A percentile compares a stretch with the other conserved stretches of the same genome.
Conservation (phyloP, 176 grass and related monocot species). For the Oryza longistaminata region DNA sequence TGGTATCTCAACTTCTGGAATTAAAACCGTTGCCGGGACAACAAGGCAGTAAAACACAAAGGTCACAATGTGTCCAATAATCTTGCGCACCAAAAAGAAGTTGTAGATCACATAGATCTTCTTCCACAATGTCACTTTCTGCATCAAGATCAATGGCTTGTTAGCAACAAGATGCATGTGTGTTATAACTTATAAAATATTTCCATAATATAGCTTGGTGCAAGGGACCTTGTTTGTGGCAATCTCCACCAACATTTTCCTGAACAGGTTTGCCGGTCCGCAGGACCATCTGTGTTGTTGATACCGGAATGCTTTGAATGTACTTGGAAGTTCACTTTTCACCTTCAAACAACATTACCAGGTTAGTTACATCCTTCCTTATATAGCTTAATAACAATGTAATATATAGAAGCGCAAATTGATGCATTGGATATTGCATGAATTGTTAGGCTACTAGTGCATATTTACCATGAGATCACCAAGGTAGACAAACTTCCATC, state of each 20-base stretch:
- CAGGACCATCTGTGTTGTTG: conserved; percentile 91
- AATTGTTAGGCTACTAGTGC: neutral
- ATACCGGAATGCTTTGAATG: conserved; percentile 67
- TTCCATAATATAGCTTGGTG: neutral
- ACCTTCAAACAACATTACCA: conserved; percentile 42
- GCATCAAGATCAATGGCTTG: conserved; percentile 30
- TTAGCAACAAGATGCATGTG: conserved; percentile 12
- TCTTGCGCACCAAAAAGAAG: conserved; percentile 81
- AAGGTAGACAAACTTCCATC: conserved; percentile 80
- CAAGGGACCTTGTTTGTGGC: conserved; percentile 63
- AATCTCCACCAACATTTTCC: conserved; percentile 86
- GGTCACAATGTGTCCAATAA: conserved; percentile 71
- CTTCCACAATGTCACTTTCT: conserved; percentile 79
- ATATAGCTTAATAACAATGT: neutral
- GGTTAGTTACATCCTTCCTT: neutral
- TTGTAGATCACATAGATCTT: conserved; percentile 82
- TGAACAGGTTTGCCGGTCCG: conserved; percentile 70
- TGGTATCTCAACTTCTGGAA: conserved; percentile 77
- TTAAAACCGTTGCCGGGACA: conserved; percentile 61
- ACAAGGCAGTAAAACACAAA: conserved; percentile 85
- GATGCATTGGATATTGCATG: neutral
- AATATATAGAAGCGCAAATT: neutral
- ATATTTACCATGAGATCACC: conserved; percentile 61
- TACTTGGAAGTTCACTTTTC: conserved; percentile 85
- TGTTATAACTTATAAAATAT: neutral